These are phyloP conservation scores for Krasilnikovozyma curviuscula DNA, from an alignment of 768 basidiomycete genomes.

Conservation along the genomic window DNA sequence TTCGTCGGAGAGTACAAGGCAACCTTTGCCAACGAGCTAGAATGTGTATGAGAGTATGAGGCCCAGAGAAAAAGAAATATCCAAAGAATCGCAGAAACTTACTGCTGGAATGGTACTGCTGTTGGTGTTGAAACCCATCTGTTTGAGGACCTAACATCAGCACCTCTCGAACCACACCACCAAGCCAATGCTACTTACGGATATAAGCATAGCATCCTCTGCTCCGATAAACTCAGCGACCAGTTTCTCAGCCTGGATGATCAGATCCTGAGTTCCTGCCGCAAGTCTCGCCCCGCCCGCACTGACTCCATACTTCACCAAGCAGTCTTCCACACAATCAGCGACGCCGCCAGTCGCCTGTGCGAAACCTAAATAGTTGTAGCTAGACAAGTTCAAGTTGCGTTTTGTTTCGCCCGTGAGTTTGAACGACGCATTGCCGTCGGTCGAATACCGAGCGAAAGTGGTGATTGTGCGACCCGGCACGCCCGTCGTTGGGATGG, in stretches of 20 bases:
- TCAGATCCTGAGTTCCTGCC: conserved; percentile 75
- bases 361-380: conserved; percentile 98
- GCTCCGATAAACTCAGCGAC: conserved; percentile 75
- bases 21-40: conserved; percentile 70
- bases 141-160: too few species aligned
- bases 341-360: conserved; percentile 82
- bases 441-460: conserved; percentile 61
- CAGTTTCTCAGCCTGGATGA: conserved; percentile 57
- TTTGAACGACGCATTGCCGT: conserved; percentile 59
- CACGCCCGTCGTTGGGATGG: conserved; percentile 78
- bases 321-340: conserved; percentile 70
- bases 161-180: too few species aligned
- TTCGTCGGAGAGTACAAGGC: conserved; percentile 89
- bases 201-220: conserved; percentile 75
- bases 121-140: conserved; percentile 26
- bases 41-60: too few species aligned
- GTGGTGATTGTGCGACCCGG: conserved; percentile 79
- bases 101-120: conserved; percentile 74
- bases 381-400: conserved; percentile 88
- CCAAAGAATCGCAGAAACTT: too few species aligned
- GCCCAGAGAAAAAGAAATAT: too few species aligned
- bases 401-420: conserved; percentile 61
- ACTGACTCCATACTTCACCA: conserved; percentile 62
- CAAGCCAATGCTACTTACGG: too few species aligned
- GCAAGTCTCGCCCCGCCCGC: conserved; percentile 60